Percentiles rank a stretch among this genome's conserved stretches.
Conservation (phyloP, 2,329 filamentous ascomycete species). For the Piedraia hortae region DNA sequence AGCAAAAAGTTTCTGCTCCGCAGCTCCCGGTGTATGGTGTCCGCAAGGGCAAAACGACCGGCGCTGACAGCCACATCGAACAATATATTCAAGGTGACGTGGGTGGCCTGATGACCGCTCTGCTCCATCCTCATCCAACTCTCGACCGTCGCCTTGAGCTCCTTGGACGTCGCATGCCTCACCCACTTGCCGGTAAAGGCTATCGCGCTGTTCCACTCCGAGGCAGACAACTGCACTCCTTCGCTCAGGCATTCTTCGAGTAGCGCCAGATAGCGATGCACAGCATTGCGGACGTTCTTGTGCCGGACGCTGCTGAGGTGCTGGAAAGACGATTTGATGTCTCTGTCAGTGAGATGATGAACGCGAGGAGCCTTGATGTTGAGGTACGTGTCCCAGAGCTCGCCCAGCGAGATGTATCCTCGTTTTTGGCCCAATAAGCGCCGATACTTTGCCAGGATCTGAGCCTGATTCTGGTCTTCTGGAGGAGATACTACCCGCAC, state of each 20-base stretch:
- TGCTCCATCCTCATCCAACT: conserved; percentile 82
- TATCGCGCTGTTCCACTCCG: conserved; percentile 67
- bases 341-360: conserved; percentile 19
- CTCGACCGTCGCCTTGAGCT: conserved; percentile 41
- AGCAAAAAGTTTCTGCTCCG: conserved; percentile 34
- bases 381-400: conserved; percentile 26
- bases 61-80: conserved; percentile 73
- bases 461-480: conserved; percentile 5
- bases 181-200: conserved; percentile 51
- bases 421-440: conserved; percentile 2
- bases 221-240: conserved; percentile 36
- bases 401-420: conserved; percentile 4
- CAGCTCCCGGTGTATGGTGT: conserved; percentile 70
- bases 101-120: conserved; percentile 35
- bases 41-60: conserved; percentile 56
- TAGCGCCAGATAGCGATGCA: conserved; percentile 59
- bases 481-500: conserved; percentile 5
- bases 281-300: conserved; percentile 24
- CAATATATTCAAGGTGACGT: conserved; percentile 77
- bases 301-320: conserved; percentile 34
- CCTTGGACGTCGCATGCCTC: conserved; percentile 25
- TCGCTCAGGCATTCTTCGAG: conserved; percentile 57
- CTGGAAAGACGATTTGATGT: conserved; percentile 37
- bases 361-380: conserved; percentile 26
- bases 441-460: conserved; percentile 4